These are phyloP conservation scores for Stemphylium beticola DNA, from an alignment of 2,329 filamentous ascomycete genomes.

Conservation along the genomic window DNA sequence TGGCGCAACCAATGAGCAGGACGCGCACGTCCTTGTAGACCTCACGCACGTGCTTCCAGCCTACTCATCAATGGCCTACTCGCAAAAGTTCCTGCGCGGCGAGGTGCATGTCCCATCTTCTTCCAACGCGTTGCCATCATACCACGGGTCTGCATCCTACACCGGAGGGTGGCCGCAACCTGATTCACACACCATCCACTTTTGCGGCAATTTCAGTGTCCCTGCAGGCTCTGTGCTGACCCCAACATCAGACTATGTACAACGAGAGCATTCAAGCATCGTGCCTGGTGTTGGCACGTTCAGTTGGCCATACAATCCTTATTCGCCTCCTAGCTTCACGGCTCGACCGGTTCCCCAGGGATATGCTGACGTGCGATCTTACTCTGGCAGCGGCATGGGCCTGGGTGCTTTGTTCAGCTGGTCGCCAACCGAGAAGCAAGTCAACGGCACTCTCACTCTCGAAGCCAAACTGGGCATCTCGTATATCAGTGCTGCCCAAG, in stretches of 20 bases:
- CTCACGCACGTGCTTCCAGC: conserved; percentile 54
- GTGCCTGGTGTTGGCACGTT: conserved; percentile 2
- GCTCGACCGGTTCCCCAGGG: not conserved
- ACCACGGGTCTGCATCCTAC: conserved; percentile 8
- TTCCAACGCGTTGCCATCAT: not conserved
- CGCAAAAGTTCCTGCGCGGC: conserved; percentile 5
- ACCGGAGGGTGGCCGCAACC: conserved; percentile 8
- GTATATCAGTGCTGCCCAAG: conserved; percentile 55
- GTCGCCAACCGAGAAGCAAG: conserved; percentile 26
- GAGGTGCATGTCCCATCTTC: conserved; percentile 3
- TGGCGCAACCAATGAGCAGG: conserved; percentile 9
- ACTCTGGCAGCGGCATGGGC: conserved; percentile 38
- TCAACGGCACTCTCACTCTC: conserved; percentile 34
- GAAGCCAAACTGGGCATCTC: conserved; percentile 58
- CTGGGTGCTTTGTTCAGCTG: conserved; percentile 58
- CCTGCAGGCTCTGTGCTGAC: not conserved
- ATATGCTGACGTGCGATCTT: conserved; percentile 4
- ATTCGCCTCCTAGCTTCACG: not conserved
- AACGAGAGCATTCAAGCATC: not conserved
- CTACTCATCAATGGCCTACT: conserved; percentile 5
- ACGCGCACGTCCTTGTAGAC: conserved; percentile 50
- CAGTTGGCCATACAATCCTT: conserved; percentile 8
- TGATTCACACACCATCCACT: conserved; percentile 4
- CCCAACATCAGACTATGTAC: conserved; percentile 5
- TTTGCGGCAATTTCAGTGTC: conserved; percentile 10